A percentile compares a stretch with the other conserved stretches of the same genome.
phyloP scores from a whole-genome alignment of 257 asterid genomes.

The Solanum stenotomum region DNA sequence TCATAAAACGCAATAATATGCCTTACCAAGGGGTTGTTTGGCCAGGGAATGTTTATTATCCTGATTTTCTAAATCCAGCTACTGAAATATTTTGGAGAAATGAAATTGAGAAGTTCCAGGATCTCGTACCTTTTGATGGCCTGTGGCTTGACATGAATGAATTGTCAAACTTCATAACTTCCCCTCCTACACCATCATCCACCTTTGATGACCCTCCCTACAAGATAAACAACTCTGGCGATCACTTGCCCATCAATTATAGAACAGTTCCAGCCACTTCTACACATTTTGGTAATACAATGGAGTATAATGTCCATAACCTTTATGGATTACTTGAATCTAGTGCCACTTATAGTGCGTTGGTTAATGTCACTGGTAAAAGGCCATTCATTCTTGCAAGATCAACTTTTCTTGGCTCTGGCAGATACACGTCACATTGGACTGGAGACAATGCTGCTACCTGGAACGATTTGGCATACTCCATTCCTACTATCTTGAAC shows the following conservation, averaged over 20 bases:
- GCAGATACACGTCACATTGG: conserved; percentile 91
- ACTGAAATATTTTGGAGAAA: conserved; percentile 8
- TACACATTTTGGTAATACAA: conserved; percentile 41
- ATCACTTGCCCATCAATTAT: conserved; percentile 24
- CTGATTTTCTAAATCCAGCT: conserved; percentile 19
- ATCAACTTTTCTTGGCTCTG: conserved; percentile 86
- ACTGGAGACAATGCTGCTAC: conserved; percentile 93
- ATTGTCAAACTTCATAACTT: conserved; percentile 27
- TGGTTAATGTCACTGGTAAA: conserved; percentile 40
- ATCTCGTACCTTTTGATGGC: conserved; percentile 14
- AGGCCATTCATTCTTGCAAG: conserved; percentile 79
- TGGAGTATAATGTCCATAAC: conserved; percentile 73
- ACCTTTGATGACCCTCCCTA: conserved; percentile 69
- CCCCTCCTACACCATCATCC: conserved; percentile 48
- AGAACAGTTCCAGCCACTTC: conserved; percentile 67
- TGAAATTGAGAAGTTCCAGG: conserved; percentile 9
- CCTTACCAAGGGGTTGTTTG: conserved; percentile 13
- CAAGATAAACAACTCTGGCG: conserved; percentile 64
- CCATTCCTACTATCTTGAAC: conserved; percentile 63
- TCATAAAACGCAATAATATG: not conserved
- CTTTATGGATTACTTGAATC: conserved; percentile 76
- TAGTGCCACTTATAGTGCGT: conserved; percentile 51
- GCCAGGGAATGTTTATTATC: conserved; percentile 17
- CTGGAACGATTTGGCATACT: conserved; percentile 72
- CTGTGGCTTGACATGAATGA: conserved; percentile 27